A percentile compares a stretch with the other conserved stretches of the same genome.
These are phyloP conservation scores for Cicer pinnatifidum DNA, from an alignment of 306 rosid genomes.

Conservation along the genomic window DNA sequence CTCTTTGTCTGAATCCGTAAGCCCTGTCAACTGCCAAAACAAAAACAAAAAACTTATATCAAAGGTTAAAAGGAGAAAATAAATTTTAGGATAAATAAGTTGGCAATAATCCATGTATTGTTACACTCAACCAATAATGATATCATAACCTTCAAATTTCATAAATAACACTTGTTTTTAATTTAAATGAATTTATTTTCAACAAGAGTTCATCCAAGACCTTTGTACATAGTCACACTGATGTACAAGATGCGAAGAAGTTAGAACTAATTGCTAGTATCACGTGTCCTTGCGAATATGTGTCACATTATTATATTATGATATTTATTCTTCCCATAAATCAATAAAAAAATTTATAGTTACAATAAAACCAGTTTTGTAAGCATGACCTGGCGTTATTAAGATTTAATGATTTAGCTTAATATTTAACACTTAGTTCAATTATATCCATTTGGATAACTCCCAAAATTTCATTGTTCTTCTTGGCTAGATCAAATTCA, in stretches of 20 bases:
- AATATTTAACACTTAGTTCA: neutral
- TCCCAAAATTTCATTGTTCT: neutral
- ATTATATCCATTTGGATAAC: slow-evolving; percentile 13
- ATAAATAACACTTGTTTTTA: slow-evolving; percentile 10
- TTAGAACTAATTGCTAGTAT: slow-evolving; percentile 6
- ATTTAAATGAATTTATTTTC: slow-evolving; percentile 5
- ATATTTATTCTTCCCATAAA: slow-evolving; percentile 1
- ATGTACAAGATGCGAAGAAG: slow-evolving; percentile 4
- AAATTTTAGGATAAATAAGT: slow-evolving; percentile 19
- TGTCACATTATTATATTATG: slow-evolving; percentile 2
- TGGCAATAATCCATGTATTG: slow-evolving; percentile 21
- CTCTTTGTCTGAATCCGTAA: slow-evolving; percentile 70
- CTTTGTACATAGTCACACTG: slow-evolving; percentile 7
- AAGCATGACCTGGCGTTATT: too few species aligned
- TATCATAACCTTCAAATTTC: slow-evolving; percentile 36
- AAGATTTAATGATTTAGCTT: neutral
- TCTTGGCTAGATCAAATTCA: neutral
- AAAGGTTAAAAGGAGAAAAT: neutral
- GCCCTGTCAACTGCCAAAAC: slow-evolving; percentile 71
- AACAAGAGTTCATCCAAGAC: slow-evolving; percentile 28
- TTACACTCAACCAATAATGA: slow-evolving; percentile 18
- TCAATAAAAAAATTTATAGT: neutral
- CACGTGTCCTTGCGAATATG: slow-evolving; percentile 19
- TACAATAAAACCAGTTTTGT: too few species aligned
- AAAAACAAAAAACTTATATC: slow-evolving; percentile 3